phyloP scores from a whole-genome alignment of 305 asterid species.

The Solanum chacoense region DNA sequence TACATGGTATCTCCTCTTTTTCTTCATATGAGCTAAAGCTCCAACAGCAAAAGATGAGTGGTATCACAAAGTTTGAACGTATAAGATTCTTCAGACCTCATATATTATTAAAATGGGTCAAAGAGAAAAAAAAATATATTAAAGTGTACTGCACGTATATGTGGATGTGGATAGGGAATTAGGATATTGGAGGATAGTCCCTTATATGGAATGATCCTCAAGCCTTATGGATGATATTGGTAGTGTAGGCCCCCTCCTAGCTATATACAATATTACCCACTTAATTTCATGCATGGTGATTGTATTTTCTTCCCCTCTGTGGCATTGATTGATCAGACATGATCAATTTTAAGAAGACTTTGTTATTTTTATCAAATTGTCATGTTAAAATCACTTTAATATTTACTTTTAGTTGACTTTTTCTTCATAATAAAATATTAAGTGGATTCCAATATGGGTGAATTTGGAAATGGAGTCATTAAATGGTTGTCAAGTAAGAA shows the following conservation, averaged over 20 bases:
- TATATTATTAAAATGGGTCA: neutral
- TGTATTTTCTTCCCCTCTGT: no score
- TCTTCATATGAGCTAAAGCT: neutral
- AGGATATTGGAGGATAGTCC: neutral
- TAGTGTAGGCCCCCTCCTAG: neutral
- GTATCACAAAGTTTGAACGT: neutral
- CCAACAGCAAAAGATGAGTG: neutral
- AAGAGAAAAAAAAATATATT: neutral
- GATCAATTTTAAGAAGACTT: no score
- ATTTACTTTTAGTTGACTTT: neutral
- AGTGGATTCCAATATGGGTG: no score
- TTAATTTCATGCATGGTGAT: no score
- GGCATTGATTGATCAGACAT: neutral
- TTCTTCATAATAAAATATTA: neutral
- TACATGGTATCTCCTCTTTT: neutral
- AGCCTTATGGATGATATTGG: neutral
- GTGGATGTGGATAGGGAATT: neutral
- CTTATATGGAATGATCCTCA: neutral
- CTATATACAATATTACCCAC: neutral
- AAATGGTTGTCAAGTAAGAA: no score
- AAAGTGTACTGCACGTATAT: neutral
- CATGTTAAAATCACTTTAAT: no score
- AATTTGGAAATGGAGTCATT: no score
- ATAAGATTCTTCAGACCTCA: slow-evolving; percentile 24
- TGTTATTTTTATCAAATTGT: no score